Conservation (phyloP, 768 basidiomycete species). For the Leccinum imitatum region DNA sequence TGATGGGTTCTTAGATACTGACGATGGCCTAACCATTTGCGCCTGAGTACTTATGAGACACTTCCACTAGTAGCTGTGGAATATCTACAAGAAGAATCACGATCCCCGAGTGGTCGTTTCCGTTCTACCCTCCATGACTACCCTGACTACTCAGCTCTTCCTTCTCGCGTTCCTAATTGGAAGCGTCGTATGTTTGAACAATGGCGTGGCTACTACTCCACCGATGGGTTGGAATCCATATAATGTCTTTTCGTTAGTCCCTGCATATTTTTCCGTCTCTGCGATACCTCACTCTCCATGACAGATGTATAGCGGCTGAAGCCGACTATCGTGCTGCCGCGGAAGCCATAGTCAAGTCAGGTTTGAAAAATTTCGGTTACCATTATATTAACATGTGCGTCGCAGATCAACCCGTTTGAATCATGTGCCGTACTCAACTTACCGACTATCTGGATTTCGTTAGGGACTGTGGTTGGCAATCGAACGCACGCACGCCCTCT, state of each 20-base stretch:
- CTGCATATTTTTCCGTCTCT: background rate
- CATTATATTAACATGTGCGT: constrained; percentile 11
- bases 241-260: constrained; percentile 13
- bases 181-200: background rate
- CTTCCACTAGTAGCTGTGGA: background rate
- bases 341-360: constrained; percentile 1
- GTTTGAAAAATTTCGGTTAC: constrained; percentile 9
- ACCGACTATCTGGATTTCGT: background rate
- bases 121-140: background rate
- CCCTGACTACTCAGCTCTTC: background rate
- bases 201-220: constrained; percentile 13
- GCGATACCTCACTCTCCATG: background rate
- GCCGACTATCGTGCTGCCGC: constrained; percentile 9
- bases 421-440: background rate
- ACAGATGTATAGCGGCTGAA: constrained; percentile 10
- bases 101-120: background rate
- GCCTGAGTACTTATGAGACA: background rate
- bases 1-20: background rate
- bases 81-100: background rate
- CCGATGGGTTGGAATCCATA: constrained; percentile 21
- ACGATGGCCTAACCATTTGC: background rate
- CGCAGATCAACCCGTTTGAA: background rate
- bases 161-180: background rate
- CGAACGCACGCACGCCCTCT: constrained; percentile 1
- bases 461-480: constrained; percentile 19